Base-by-base conservation (phyloP, 1,284 basidiomycete species). In the Butyriboletus appendiculatus region DNA sequence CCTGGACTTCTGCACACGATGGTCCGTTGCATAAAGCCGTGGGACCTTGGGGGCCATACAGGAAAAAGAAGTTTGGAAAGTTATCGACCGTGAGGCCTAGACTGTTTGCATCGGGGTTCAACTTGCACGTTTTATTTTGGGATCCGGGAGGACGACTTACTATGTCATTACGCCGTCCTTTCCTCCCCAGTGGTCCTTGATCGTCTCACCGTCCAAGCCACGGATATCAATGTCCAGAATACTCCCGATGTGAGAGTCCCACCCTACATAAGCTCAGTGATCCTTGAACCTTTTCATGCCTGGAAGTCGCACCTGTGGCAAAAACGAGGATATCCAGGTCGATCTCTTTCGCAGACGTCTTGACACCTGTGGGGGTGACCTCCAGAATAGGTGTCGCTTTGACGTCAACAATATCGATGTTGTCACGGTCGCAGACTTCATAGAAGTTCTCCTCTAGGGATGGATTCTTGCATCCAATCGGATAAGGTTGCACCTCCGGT, bases 401-500 rank as follows among this genome's bases (percentile, higher is more conserved):
- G 22, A 56, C 20, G 33, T 56, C 55, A 20, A 56, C 6, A 5
- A 56, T 44, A 20, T 56, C 55, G 33, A 56, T 30, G 24, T 56
- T 56, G 37, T 56, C 53, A 14, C 47, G 26, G 16, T 56, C 42
- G 32, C 47, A 56, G 20, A 56, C 33, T 40, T 56, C 52, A 24
- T 58, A 58, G 26, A 58, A 58, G 8, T 43, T 35, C 18, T 55
- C 39, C 37, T 59, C 57, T n/a, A 59, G 16, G 10, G 52, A 59
- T 18, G 22, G 26, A 18, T 48, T 40, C 41, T 58, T 58, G 39
- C 57, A 56, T 40, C 57, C 57, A 11, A 58, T 40, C 0, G 57
- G 57, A 41, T 58, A 46, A 5, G 57, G n/a, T 37, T 40, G 56
- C 12, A 59, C 45, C n/a, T 37, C 24, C 3, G 56, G 56, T 10